Evolutionary conservation across 768 basidiomycete genomes (phyloP).

Genomic region (Pulveroboletus ravenelii): DNA sequence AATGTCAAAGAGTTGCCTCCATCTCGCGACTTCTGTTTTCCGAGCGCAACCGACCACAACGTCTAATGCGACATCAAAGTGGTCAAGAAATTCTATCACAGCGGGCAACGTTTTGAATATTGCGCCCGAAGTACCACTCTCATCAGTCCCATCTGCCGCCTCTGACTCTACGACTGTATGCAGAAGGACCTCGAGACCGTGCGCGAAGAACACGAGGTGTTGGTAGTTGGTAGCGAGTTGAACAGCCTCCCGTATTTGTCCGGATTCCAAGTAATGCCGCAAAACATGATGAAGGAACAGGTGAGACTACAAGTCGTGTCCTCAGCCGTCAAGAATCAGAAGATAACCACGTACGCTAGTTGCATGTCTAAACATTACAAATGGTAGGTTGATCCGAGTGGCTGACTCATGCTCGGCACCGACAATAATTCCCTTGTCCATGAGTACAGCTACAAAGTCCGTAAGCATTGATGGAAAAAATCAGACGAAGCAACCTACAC

Average conservation of each 20-base stretch:
- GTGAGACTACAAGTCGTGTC: conserved; percentile 57
- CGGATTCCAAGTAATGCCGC: conserved; percentile 67
- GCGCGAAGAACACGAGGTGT: conserved; percentile 85
- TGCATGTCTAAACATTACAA: conserved; percentile 86
- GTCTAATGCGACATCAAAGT: conserved; percentile 87
- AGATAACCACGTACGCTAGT: conserved; percentile 62
- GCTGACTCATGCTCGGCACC: conserved; percentile 89
- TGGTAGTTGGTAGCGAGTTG: conserved; percentile 83
- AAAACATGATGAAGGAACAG: conserved; percentile 92
- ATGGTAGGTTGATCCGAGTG: conserved; percentile 69
- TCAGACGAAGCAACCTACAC: conserved; percentile 48
- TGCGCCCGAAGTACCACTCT: conserved; percentile 15
- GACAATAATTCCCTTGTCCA: conserved; percentile 99
- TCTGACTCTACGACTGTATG: conserved; percentile 92
- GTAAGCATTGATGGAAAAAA: conserved; percentile 1
- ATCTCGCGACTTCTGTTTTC: conserved; percentile 91
- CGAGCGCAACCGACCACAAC: conserved; percentile 95
- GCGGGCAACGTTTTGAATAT: conserved; percentile 47
- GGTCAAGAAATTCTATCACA: conserved; percentile 87
- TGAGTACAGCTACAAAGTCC: conserved; percentile 70
- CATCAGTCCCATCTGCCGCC: conserved; percentile 34
- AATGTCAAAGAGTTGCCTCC: conserved; percentile 82
- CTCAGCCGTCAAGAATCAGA: conserved; percentile 2
- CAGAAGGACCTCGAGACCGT: conserved; percentile 90
- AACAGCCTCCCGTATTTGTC: conserved; percentile 70